Conservation (phyloP, 495 filamentous ascomycete genomes). For the Xylaria venustula region DNA sequence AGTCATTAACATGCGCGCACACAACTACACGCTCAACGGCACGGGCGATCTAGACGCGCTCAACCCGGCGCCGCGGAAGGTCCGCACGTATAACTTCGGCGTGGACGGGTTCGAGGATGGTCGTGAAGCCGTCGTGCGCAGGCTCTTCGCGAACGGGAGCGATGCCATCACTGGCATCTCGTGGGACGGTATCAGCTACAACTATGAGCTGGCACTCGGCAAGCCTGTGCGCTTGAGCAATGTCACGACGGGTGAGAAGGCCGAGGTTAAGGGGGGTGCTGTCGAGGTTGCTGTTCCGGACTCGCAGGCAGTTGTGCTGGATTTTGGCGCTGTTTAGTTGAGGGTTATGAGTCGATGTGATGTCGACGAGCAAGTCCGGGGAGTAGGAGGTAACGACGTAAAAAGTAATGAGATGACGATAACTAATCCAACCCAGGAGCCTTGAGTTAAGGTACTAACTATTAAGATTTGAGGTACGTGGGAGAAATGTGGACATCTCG, state of each 20-base stretch:
- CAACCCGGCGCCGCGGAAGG: slow-evolving; percentile 30
- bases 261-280: slow-evolving; percentile 39
- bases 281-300: slow-evolving; percentile 49
- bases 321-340: slow-evolving; percentile 26
- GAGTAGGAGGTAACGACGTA: too few species aligned
- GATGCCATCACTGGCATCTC: slow-evolving; percentile 62
- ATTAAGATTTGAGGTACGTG: too few species aligned
- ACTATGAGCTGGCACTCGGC: slow-evolving; percentile 58
- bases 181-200: slow-evolving; percentile 64
- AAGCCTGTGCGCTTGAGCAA: slow-evolving; percentile 55
- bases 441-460: too few species aligned
- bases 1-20: slow-evolving; percentile 58
- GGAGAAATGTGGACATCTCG: too few species aligned
- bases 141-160: slow-evolving; percentile 60
- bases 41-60: slow-evolving; percentile 23
- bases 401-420: too few species aligned
- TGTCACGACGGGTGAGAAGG: slow-evolving; percentile 56
- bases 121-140: slow-evolving; percentile 34
- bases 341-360: too few species aligned
- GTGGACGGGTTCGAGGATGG: slow-evolving; percentile 4
- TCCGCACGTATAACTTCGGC: slow-evolving; percentile 45
- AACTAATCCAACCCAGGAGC: too few species aligned
- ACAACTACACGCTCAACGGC: slow-evolving; percentile 57
- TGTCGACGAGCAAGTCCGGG: too few species aligned
- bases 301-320: slow-evolving; percentile 52